Evolutionary conservation across 2,329 filamentous ascomycete species (phyloP).

Genomic region (Lanzia echinophila): DNA sequence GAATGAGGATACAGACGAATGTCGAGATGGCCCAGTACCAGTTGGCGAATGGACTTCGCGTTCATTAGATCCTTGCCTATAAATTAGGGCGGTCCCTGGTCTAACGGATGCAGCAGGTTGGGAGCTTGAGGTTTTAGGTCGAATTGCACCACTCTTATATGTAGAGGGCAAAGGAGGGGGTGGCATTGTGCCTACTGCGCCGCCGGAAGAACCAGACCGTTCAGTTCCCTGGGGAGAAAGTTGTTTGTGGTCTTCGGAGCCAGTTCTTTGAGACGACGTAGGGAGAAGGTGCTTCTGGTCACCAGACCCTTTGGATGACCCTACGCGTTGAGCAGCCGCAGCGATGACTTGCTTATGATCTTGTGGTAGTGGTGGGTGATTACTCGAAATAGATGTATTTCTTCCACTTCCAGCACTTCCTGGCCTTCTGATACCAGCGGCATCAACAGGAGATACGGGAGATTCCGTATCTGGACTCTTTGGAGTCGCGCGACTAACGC

Average conservation of each 20-base stretch:
- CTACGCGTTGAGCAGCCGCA: constrained; percentile 59
- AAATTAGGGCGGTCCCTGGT: constrained; percentile 51
- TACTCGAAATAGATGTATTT: constrained; percentile 38
- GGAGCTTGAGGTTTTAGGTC: constrained; percentile 57
- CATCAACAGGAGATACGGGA: constrained; percentile 33
- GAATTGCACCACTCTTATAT: constrained; percentile 37
- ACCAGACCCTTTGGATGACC: constrained; percentile 32
- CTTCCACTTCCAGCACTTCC: constrained; percentile 66
- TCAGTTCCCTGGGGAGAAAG: constrained; percentile 71
- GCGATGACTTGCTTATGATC: constrained; percentile 84
- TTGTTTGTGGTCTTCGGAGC: constrained; percentile 67
- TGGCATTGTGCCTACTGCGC: constrained; percentile 56
- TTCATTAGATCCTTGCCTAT: constrained; percentile 42
- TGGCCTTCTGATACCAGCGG: constrained; percentile 46
- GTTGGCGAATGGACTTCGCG: constrained; percentile 44
- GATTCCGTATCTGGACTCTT: constrained; percentile 32
- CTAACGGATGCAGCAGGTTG: constrained; percentile 32
- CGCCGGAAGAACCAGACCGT: constrained; percentile 44
- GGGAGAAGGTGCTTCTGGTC: constrained; percentile 3
- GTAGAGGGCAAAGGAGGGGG: constrained; percentile 81
- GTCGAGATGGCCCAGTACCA: constrained; percentile 43
- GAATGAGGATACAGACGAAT: constrained; percentile 91
- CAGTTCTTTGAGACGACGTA: not conserved
- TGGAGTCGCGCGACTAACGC: constrained; percentile 35
- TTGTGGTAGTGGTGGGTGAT: constrained; percentile 65